These are phyloP conservation scores for Pseudogymnoascus destructans DNA, from an alignment of 2,329 filamentous ascomycete species.

Conservation along the genomic window DNA sequence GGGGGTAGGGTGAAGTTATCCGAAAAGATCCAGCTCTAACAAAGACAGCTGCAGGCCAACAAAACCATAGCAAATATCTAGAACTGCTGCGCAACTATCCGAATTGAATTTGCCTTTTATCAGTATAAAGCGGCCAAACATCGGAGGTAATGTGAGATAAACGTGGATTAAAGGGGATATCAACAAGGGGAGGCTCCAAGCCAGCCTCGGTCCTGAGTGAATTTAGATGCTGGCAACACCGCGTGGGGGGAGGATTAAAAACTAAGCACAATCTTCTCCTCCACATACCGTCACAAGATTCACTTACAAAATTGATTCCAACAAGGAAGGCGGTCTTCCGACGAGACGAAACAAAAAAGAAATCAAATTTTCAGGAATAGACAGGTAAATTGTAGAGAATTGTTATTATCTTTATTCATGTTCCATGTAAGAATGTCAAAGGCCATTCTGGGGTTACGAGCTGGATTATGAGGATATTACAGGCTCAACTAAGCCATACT, in stretches of 20 bases:
- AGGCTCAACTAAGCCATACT: constrained; percentile 1
- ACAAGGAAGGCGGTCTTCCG: background rate
- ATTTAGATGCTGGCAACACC: background rate
- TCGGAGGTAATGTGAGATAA: background rate
- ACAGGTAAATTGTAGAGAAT: background rate
- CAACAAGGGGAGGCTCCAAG: background rate
- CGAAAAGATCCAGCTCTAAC: background rate
- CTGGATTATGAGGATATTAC: background rate
- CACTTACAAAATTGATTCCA: background rate
- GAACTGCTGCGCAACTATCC: background rate
- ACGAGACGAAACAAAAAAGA: background rate
- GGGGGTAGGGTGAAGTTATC: background rate
- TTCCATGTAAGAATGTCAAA: background rate
- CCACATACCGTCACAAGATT: background rate
- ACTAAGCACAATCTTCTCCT: background rate
- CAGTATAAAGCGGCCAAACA: background rate
- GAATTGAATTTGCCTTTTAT: background rate
- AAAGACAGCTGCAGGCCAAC: background rate
- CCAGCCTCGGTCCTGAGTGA: background rate
- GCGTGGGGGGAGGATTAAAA: background rate
- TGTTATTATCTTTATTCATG: background rate
- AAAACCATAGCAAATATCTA: background rate
- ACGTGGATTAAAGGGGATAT: background rate
- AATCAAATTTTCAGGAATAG: background rate
- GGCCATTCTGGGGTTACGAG: background rate